Conservation (phyloP, 2,329 filamentous ascomycete species). For the Paraconiothyrium brasiliense region DNA sequence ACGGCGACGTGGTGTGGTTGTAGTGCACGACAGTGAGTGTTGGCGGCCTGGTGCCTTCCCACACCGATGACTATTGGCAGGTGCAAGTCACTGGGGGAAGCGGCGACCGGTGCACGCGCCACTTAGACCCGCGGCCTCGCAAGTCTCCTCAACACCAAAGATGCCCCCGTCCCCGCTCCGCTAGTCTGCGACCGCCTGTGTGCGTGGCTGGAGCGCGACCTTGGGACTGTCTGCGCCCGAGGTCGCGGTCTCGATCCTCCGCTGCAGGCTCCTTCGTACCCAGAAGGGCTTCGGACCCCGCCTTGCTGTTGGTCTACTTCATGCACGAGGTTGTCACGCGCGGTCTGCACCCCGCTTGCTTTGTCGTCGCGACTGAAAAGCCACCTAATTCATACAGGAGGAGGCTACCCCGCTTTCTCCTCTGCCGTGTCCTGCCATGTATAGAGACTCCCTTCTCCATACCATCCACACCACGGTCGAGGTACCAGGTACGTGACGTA, state of each 20-base stretch:
- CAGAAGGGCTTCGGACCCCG: neutral
- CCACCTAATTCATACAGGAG: conserved; percentile 47
- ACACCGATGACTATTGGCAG: conserved; percentile 2
- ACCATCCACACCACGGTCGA: conserved; percentile 17
- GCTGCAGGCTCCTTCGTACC: neutral
- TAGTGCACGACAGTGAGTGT: conserved; percentile 7
- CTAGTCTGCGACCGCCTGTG: neutral
- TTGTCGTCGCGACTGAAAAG: conserved; percentile 45
- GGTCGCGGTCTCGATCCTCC: neutral
- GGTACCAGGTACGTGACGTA: conserved; percentile 30
- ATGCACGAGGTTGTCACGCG: conserved; percentile 15
- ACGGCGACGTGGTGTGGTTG: conserved; percentile 5
- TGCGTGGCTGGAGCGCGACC: neutral
- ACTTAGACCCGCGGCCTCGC: neutral
- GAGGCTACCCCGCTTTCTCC: conserved; percentile 50
- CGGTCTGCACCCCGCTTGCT: conserved; percentile 26
- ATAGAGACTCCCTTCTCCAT: conserved; percentile 35
- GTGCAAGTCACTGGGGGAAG: conserved; percentile 11
- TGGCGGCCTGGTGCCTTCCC: conserved; percentile 8
- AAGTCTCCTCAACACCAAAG: conserved; percentile 1
- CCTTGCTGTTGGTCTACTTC: conserved; percentile 10
- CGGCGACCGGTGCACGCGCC: conserved; percentile 10
- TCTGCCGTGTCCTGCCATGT: conserved; percentile 37
- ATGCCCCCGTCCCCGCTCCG: neutral
- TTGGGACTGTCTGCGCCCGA: neutral